phyloP scores from a whole-genome alignment of 345 rosid species.

The Lepidium africanum region DNA sequence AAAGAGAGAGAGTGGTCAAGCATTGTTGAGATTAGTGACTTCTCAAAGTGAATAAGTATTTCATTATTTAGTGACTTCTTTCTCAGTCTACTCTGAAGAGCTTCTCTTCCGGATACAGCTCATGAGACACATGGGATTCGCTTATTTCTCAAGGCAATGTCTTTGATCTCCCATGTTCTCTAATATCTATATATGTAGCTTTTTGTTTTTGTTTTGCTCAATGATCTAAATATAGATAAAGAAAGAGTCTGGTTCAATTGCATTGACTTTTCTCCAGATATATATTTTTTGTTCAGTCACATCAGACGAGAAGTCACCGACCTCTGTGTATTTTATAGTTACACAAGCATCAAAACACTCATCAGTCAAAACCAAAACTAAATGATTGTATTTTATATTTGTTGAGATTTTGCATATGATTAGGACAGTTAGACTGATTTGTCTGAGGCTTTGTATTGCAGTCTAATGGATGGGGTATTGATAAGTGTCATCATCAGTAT shows the following conservation, averaged over 20 bases:
- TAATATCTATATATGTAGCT: background rate
- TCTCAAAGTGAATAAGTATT: conserved; percentile 35
- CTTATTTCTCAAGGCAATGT: conserved; percentile 25
- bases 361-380: background rate
- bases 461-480: background rate
- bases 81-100: conserved; percentile 11
- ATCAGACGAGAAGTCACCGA: conserved; percentile 19
- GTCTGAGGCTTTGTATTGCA: background rate
- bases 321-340: conserved; percentile 13
- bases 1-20: conserved; percentile 66
- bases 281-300: conserved; percentile 1
- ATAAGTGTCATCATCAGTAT: too few species aligned
- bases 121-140: conserved; percentile 20
- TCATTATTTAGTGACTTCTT: conserved; percentile 8
- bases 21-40: conserved; percentile 21
- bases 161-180: conserved; percentile 10
- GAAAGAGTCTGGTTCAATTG: conserved; percentile 1
- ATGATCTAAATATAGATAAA: conserved; percentile 8
- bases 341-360: background rate
- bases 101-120: conserved; percentile 16
- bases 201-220: background rate
- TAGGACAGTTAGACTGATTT: background rate
- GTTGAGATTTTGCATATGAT: background rate
- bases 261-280: conserved; percentile 23
- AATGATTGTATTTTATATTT: background rate